Evolutionary conservation across 305 asterid species (phyloP).

Genomic region (Fraxinus baroniana): DNA sequence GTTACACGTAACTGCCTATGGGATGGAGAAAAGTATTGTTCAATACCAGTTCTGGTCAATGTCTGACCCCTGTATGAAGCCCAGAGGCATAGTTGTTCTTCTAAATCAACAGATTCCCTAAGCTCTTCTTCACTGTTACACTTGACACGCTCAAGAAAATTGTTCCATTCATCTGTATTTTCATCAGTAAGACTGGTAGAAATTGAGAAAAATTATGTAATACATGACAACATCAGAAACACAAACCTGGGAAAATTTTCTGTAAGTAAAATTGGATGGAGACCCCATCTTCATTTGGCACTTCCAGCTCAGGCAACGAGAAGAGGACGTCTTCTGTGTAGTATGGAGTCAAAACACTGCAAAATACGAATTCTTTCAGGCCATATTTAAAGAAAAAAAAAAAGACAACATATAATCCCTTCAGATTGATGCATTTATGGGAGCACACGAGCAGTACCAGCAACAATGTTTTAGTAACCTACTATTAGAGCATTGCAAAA

Average conservation of each 20-base stretch:
- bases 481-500: background rate
- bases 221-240: conserved; percentile 20
- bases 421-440: background rate
- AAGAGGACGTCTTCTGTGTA: conserved; percentile 94
- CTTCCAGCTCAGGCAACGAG: conserved; percentile 90
- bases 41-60: conserved; percentile 87
- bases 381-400: background rate
- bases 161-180: conserved; percentile 88
- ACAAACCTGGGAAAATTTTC: conserved; percentile 94
- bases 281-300: conserved; percentile 94
- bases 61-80: conserved; percentile 99
- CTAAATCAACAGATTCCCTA: conserved; percentile 69
- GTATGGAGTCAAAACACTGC: conserved; percentile 91
- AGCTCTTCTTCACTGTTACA: conserved; percentile 77
- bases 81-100: conserved; percentile 95
- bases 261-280: conserved; percentile 94
- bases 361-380: conserved; percentile 7
- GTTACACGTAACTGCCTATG: background rate
- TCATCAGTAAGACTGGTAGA: conserved; percentile 21
- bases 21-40: background rate
- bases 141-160: conserved; percentile 85
- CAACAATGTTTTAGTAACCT: background rate
- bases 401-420: background rate
- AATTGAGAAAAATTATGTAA: conserved; percentile 14
- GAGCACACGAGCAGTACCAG: background rate